A percentile compares a stretch with the other conserved stretches of the same genome.
phyloP scores from a whole-genome alignment of 2,329 filamentous ascomycete species.

The Lecanoromycetidae sp. region DNA sequence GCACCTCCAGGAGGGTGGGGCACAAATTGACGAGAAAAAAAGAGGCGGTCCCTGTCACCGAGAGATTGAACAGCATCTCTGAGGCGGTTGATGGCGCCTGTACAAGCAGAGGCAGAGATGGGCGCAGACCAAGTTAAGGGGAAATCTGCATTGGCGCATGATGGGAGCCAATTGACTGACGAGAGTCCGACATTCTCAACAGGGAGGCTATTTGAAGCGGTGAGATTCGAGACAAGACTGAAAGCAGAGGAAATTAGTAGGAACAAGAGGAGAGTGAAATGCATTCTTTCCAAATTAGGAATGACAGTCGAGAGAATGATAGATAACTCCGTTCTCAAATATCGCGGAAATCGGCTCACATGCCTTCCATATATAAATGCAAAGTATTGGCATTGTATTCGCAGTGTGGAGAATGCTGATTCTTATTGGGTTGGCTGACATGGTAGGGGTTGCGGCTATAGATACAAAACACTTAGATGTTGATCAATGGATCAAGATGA shows the following conservation, averaged over 20 bases:
- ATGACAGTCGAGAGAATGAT: too few species aligned
- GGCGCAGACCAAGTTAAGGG: background rate
- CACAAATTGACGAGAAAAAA: background rate
- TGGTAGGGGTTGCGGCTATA: too few species aligned
- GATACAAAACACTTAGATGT: too few species aligned
- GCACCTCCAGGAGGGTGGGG: background rate
- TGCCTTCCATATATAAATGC: too few species aligned
- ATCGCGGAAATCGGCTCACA: too few species aligned
- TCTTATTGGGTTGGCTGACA: too few species aligned
- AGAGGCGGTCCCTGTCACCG: background rate
- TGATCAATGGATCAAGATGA: too few species aligned
- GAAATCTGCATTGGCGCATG: background rate
- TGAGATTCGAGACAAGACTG: background rate
- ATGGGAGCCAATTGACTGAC: background rate
- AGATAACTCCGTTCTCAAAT: too few species aligned
- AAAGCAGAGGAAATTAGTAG: conserved; percentile 1
- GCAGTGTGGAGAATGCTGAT: too few species aligned
- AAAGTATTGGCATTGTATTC: too few species aligned
- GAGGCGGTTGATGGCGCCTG: background rate
- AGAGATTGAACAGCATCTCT: background rate
- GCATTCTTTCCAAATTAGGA: too few species aligned
- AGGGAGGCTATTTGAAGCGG: background rate
- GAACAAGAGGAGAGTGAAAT: too few species aligned
- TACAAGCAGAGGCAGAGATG: background rate
- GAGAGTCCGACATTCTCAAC: background rate